Evolutionary conservation across 225 moss, liverwort and hornwort genomes (phyloP).

Genomic region (Ulota crispa): DNA sequence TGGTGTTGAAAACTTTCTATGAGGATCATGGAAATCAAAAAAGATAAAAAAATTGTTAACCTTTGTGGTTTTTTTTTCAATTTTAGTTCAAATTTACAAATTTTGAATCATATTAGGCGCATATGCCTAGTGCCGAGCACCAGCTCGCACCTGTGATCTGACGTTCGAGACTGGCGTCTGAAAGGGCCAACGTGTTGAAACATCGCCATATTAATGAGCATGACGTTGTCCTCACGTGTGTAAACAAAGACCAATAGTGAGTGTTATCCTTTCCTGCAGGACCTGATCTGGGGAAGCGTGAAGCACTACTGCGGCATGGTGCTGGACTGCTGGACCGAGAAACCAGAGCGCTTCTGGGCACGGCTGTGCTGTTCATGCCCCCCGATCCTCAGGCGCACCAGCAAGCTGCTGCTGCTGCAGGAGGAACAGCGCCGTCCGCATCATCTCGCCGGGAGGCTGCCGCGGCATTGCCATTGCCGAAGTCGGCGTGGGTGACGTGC

Average conservation of each 20-base stretch:
- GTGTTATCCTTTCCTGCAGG: conserved; percentile 23
- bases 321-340: conserved; percentile 56
- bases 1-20: too few species aligned
- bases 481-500: conserved; percentile 55
- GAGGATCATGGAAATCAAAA: too few species aligned
- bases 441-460: not conserved
- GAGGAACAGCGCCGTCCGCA: not conserved
- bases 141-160: not conserved
- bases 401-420: not conserved
- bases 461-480: not conserved
- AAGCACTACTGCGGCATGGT: conserved; percentile 62
- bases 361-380: conserved; percentile 41
- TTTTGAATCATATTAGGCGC: too few species aligned
- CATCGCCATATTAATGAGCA: not conserved
- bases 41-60: too few species aligned
- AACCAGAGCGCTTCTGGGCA: conserved; percentile 42
- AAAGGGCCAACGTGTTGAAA: not conserved
- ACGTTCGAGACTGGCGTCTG: not conserved
- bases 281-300: conserved; percentile 56
- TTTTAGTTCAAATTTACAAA: too few species aligned
- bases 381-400: not conserved
- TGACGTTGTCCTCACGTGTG: not conserved
- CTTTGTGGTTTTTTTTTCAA: too few species aligned
- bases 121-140: not conserved
- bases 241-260: not conserved